Conservation (phyloP, 805 yeast species). For the Saccharomycopsis synnaedendra region DNA sequence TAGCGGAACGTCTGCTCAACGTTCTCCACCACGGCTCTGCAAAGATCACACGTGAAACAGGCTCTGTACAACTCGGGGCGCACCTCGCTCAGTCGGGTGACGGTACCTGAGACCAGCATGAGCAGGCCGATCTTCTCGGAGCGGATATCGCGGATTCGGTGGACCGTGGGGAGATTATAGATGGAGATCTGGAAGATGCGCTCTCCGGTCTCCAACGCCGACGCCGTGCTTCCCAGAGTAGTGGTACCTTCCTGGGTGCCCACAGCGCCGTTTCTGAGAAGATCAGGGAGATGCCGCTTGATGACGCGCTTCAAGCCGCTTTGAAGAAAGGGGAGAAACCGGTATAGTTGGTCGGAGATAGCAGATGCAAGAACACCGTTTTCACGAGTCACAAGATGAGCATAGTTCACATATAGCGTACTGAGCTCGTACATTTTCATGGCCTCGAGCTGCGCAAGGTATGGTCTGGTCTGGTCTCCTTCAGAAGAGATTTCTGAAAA, state of each 20-base stretch:
- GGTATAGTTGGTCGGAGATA: conserved; percentile 79
- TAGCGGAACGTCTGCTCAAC: conserved; percentile 88
- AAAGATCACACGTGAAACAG: conserved; percentile 79
- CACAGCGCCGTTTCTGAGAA: conserved; percentile 38
- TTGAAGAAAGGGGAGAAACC: conserved; percentile 79
- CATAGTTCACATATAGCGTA: conserved; percentile 78
- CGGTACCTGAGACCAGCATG: conserved; percentile 84
- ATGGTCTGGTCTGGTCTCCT: conserved; percentile 40
- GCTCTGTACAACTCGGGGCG: conserved; percentile 88
- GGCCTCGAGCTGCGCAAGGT: conserved; percentile 69
- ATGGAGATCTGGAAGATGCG: conserved; percentile 83
- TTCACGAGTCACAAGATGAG: conserved; percentile 62
- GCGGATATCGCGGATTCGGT: conserved; percentile 81
- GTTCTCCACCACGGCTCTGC: conserved; percentile 75
- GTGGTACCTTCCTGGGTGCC: conserved; percentile 8
- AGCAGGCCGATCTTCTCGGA: conserved; percentile 83
- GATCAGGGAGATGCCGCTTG: conserved; percentile 62
- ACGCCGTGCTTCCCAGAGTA: conserved; percentile 28
- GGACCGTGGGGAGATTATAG: conserved; percentile 70
- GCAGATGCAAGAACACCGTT: conserved; percentile 86
- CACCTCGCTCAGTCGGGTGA: conserved; percentile 91
- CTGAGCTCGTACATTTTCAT: conserved; percentile 67
- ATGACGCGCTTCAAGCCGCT: conserved; percentile 66
- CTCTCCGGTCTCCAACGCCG: conserved; percentile 43
- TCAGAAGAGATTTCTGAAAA: conserved; percentile 29